These are phyloP conservation scores for Amphibolis antarctica DNA, from an alignment of 106 monocot genomes.

Conservation along the genomic window DNA sequence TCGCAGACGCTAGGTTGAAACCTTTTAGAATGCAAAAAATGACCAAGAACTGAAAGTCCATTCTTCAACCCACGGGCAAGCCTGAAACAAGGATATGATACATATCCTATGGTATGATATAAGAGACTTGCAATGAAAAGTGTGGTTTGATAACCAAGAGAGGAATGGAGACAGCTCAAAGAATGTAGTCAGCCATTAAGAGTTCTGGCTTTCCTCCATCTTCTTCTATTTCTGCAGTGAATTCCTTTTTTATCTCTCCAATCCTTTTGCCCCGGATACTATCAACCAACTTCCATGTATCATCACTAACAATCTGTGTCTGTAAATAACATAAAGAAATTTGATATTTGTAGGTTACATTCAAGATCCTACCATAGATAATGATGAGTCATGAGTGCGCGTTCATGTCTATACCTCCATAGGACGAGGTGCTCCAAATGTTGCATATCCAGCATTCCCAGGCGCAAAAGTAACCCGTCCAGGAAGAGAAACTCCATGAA, in stretches of 20 bases:
- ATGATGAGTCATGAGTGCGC: background rate
- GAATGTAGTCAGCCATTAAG: conserved; percentile 45
- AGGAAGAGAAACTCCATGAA: conserved; percentile 68
- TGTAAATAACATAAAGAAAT: conserved; percentile 1
- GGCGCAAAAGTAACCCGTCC: conserved; percentile 83
- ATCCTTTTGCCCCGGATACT: conserved; percentile 54
- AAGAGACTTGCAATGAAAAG: too few species aligned
- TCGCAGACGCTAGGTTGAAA: too few species aligned
- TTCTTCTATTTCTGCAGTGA: conserved; percentile 42
- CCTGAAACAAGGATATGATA: too few species aligned
- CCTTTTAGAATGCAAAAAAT: too few species aligned
- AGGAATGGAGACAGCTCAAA: conserved; percentile 13
- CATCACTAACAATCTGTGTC: conserved; percentile 70
- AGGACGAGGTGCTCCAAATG: conserved; percentile 76
- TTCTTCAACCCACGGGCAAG: too few species aligned
- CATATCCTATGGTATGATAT: too few species aligned
- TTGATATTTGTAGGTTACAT: background rate
- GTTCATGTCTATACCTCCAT: conserved; percentile 35
- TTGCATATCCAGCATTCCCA: conserved; percentile 63
- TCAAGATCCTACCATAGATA: background rate
- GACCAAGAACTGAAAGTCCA: too few species aligned
- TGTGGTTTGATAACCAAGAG: too few species aligned
- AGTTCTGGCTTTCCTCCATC: conserved; percentile 41
- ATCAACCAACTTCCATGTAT: conserved; percentile 80
- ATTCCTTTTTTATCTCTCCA: conserved; percentile 56